Percentiles rank a stretch among this genome's conserved stretches.
Evolutionary conservation across 805 yeast genomes (phyloP).

Genomic region (Sugiyamaella boreocaroliniensis): DNA sequence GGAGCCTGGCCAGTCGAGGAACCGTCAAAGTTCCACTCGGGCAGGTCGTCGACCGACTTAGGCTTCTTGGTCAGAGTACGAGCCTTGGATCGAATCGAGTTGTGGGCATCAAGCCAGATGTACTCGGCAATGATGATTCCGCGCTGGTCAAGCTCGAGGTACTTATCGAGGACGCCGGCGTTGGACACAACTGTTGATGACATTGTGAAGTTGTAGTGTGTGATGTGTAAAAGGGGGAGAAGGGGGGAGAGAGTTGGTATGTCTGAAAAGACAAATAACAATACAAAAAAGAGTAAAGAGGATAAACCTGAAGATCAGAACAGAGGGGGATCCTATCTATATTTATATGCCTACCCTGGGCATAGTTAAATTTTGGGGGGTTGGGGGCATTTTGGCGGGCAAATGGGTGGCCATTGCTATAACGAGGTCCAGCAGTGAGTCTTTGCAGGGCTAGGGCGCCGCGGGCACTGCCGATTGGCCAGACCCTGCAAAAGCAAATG

Average conservation of each 20-base stretch:
- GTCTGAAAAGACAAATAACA: neutral
- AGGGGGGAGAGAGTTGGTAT: neutral
- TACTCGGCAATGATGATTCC: constrained; percentile 91
- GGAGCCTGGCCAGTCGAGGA: constrained; percentile 98
- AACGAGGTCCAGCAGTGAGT: neutral
- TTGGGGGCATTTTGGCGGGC: neutral
- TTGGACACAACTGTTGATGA: constrained; percentile 34
- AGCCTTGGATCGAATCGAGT: constrained; percentile 89
- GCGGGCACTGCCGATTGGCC: neutral
- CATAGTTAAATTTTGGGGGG: neutral
- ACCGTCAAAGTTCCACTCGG: constrained; percentile 99
- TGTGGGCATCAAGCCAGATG: constrained; percentile 94
- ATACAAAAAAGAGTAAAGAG: neutral
- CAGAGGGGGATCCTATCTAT: constrained; percentile 1
- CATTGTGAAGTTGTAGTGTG: constrained; percentile 6
- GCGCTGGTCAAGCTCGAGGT: constrained; percentile 74
- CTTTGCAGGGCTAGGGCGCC: constrained; percentile 3
- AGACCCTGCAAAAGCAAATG: neutral
- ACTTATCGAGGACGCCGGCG: constrained; percentile 73
- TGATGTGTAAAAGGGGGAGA: neutral
- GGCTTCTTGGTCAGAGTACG: constrained; percentile 71
- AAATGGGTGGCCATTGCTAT: neutral
- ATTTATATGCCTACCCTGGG: neutral
- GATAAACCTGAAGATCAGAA: neutral
- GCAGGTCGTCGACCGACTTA: constrained; percentile 72